phyloP scores from a whole-genome alignment of 306 rosid species.

The Fagus crenata region DNA sequence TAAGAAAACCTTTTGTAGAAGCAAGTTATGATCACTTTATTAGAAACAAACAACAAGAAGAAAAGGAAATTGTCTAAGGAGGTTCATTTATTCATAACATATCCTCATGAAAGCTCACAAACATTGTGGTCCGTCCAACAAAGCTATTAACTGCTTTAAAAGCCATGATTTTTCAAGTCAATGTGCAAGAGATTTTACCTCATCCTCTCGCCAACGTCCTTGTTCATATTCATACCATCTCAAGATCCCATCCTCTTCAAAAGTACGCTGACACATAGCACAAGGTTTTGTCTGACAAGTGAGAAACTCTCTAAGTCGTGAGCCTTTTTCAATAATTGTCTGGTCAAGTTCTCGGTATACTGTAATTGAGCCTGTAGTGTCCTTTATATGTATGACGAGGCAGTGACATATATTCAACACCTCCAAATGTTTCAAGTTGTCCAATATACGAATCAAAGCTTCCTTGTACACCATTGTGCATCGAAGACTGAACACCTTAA shows the following conservation, averaged over 20 bases:
- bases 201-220: slow-evolving; percentile 10
- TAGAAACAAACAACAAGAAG: too few species aligned
- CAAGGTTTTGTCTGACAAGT: background rate
- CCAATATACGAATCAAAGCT: slow-evolving; percentile 15
- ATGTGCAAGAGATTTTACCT: background rate
- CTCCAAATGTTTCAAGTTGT: slow-evolving; percentile 10
- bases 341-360: background rate
- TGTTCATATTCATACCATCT: background rate
- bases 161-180: background rate
- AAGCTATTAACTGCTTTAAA: background rate
- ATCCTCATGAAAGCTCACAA: too few species aligned
- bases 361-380: background rate
- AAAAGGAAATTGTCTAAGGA: too few species aligned
- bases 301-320: background rate
- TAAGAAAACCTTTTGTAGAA: too few species aligned
- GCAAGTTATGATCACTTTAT: too few species aligned
- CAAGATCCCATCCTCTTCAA: background rate
- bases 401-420: slow-evolving; percentile 29
- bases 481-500: slow-evolving; percentile 30
- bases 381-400: background rate
- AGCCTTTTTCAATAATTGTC: background rate
- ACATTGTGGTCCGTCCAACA: too few species aligned
- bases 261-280: background rate
- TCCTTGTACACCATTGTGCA: background rate
- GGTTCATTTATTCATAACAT: too few species aligned